A percentile compares a stretch with the other conserved stretches of the same genome.
These are phyloP conservation scores for Oryza meyeriana DNA, from an alignment of 176 grass and related monocot genomes.

Conservation along the genomic window DNA sequence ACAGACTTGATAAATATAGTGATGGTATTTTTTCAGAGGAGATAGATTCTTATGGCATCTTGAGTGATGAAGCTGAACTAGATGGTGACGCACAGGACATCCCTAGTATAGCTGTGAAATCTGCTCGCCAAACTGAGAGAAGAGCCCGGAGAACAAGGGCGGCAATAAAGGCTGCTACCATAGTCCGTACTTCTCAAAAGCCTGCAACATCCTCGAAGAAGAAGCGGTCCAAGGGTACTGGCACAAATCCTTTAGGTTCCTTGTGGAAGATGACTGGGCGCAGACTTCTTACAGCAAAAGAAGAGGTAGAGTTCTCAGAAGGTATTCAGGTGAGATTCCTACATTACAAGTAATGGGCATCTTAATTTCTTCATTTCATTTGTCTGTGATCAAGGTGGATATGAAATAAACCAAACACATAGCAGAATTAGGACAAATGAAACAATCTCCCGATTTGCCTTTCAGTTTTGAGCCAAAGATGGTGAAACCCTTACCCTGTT, in stretches of 20 bases:
- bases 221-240: constrained; percentile 39
- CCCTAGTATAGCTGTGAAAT: constrained; percentile 50
- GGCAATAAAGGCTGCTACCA: constrained; percentile 35
- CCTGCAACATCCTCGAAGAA: constrained; percentile 34
- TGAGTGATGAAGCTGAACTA: constrained; percentile 9
- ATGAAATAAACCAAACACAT: too few relatives aligned
- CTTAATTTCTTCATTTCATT: neutral
- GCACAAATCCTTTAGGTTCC: constrained; percentile 60
- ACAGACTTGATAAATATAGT: constrained; percentile 16
- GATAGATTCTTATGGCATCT: constrained; percentile 21
- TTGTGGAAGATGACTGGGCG: constrained; percentile 52
- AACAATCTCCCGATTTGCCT: neutral
- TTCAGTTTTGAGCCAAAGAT: neutral
- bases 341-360: constrained; percentile 2
- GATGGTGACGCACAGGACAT: constrained; percentile 8
- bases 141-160: constrained; percentile 54
- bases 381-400: too few relatives aligned
- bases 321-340: constrained; percentile 54
- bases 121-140: constrained; percentile 53
- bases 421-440: too few relatives aligned
- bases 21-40: constrained; percentile 18
- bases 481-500: neutral
- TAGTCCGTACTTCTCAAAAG: constrained; percentile 13
- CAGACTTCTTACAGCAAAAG: constrained; percentile 59
- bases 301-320: constrained; percentile 63